Evolutionary conservation across 768 basidiomycete species (phyloP).

Genomic region (Russula earlei): DNA sequence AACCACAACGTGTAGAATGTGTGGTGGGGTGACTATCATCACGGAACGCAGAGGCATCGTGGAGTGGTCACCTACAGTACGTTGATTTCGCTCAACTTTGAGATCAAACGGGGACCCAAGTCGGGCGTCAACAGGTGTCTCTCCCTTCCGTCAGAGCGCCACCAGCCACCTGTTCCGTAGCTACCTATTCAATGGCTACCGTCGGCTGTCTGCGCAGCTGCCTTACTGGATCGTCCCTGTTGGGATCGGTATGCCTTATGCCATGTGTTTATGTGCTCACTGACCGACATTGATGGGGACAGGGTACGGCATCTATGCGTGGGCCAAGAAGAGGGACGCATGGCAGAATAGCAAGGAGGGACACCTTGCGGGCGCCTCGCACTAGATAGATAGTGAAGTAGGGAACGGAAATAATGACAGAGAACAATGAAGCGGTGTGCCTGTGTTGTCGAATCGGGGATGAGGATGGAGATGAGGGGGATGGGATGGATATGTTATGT

Average conservation of each 20-base stretch:
- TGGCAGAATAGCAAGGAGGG: slow-evolving; percentile 70
- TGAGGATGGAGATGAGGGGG: slow-evolving; percentile 1
- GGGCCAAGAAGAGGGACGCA: slow-evolving; percentile 56
- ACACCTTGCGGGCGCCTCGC: slow-evolving; percentile 38
- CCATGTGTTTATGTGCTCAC: not conserved
- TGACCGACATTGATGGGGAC: not conserved
- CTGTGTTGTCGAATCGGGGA: slow-evolving; percentile 12
- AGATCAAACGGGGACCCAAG: not conserved
- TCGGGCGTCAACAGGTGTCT: slow-evolving; percentile 43
- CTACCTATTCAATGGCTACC: slow-evolving; percentile 79
- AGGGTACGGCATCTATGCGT: slow-evolving; percentile 74
- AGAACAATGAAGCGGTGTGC: slow-evolving; percentile 9
- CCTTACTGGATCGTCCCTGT: slow-evolving; percentile 73
- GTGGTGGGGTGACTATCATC: slow-evolving; percentile 79
- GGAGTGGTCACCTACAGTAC: slow-evolving; percentile 72
- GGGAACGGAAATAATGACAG: not conserved
- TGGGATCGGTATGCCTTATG: slow-evolving; percentile 49
- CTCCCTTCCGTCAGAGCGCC: slow-evolving; percentile 66
- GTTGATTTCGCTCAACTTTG: slow-evolving; percentile 25
- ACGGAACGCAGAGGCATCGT: slow-evolving; percentile 49
- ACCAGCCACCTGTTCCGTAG: slow-evolving; percentile 56
- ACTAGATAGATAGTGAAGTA: slow-evolving; percentile 14
- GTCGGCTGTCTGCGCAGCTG: slow-evolving; percentile 56
- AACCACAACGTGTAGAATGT: slow-evolving; percentile 41
- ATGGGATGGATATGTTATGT: not conserved